Evolutionary conservation across 2,329 filamentous ascomycete genomes (phyloP).

Genomic region (Beauveria sp.): DNA sequence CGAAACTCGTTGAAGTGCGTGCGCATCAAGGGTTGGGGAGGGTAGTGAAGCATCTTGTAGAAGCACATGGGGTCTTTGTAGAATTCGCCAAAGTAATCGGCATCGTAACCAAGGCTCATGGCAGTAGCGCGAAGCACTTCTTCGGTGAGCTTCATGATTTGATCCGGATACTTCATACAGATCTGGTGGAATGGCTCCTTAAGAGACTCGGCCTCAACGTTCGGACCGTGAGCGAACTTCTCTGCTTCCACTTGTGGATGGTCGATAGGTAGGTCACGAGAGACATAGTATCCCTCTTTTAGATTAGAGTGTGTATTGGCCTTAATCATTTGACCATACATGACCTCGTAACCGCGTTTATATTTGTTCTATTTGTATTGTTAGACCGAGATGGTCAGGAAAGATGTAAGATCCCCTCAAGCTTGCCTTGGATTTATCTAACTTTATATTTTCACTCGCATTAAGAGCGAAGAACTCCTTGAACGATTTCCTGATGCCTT

Average conservation of each 20-base stretch:
- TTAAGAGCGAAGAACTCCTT: conserved; percentile 42
- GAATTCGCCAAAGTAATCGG: conserved; percentile 36
- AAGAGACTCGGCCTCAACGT: conserved; percentile 34
- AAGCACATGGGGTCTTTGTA: conserved; percentile 30
- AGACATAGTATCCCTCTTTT: conserved; percentile 33
- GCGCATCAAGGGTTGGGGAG: conserved; percentile 28
- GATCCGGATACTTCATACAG: conserved; percentile 32
- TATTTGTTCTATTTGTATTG: conserved; percentile 21
- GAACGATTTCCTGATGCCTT: conserved; percentile 31
- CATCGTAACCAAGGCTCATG: conserved; percentile 31
- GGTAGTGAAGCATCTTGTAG: conserved; percentile 40
- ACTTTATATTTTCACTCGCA: conserved; percentile 34
- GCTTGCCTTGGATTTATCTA: conserved; percentile 24
- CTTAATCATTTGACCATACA: conserved; percentile 38
- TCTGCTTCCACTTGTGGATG: conserved; percentile 31
- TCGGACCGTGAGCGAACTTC: conserved; percentile 33
- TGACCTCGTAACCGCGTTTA: conserved; percentile 43
- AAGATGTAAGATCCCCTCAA: too few species aligned
- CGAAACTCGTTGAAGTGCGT: conserved; percentile 15
- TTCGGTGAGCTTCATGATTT: conserved; percentile 30
- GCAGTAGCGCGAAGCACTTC: conserved; percentile 35
- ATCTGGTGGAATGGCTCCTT: conserved; percentile 28
- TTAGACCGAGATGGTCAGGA: too few species aligned
- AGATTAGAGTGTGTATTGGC: conserved; percentile 36
- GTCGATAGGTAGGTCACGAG: conserved; percentile 30